Percentiles rank a stretch among this genome's conserved stretches.
These are phyloP conservation scores for Termitomyces sp. DNA, from an alignment of 768 basidiomycete genomes.

Conservation along the genomic window DNA sequence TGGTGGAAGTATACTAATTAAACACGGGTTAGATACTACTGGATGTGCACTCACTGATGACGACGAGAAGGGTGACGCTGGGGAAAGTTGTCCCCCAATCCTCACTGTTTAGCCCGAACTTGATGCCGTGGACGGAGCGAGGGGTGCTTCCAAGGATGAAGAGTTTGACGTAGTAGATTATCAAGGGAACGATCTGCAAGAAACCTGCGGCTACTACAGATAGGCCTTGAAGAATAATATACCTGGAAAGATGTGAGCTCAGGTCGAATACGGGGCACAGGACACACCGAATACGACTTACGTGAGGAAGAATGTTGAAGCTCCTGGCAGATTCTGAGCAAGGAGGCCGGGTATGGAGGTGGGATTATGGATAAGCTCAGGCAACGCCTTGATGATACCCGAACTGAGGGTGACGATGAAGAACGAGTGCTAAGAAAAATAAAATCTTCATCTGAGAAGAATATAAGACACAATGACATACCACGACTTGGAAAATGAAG, in stretches of 20 bases:
- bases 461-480: slow-evolving; percentile 36
- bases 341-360: slow-evolving; percentile 64
- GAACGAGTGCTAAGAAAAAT: slow-evolving; percentile 76
- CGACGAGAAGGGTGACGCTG: slow-evolving; percentile 68
- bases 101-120: slow-evolving; percentile 65
- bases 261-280: neutral
- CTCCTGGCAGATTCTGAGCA: slow-evolving; percentile 74
- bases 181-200: slow-evolving; percentile 69
- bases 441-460: neutral
- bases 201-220: slow-evolving; percentile 78
- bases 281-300: slow-evolving; percentile 29
- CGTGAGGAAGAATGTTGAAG: slow-evolving; percentile 91
- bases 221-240: slow-evolving; percentile 78
- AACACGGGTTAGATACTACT: neutral
- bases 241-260: slow-evolving; percentile 33
- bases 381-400: slow-evolving; percentile 75
- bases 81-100: slow-evolving; percentile 80
- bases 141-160: slow-evolving; percentile 87
- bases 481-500: slow-evolving; percentile 90
- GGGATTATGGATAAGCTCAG: slow-evolving; percentile 62
- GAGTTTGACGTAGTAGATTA: slow-evolving; percentile 89
- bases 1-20: slow-evolving; percentile 20
- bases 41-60: slow-evolving; percentile 60
- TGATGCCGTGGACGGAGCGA: slow-evolving; percentile 79
- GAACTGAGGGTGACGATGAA: slow-evolving; percentile 83